Evolutionary conservation across 176 grass and related monocot genomes (phyloP).

Genomic region (Musa troglodytarum): DNA sequence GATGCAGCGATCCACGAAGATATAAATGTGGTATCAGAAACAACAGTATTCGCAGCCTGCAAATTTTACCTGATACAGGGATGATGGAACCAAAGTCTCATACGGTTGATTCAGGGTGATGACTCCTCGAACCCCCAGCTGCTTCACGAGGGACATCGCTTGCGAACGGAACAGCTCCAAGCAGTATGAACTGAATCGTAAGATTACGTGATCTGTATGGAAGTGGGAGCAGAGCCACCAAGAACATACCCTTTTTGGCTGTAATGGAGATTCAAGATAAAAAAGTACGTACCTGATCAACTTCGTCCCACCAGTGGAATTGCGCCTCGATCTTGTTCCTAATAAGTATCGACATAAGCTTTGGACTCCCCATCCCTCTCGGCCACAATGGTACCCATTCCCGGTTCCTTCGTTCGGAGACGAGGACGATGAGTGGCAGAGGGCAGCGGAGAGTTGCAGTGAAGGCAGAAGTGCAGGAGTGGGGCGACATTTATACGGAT

Average conservation of each 20-base stretch:
- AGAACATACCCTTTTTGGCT: background rate
- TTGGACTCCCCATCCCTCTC: no score
- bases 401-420: no score
- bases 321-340: background rate
- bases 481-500: no score
- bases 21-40: no score
- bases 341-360: background rate
- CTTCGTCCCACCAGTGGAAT: constrained; percentile 1
- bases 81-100: constrained; percentile 68
- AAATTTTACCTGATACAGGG: constrained; percentile 30
- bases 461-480: no score
- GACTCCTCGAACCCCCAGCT: constrained; percentile 63
- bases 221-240: background rate
- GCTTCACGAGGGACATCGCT: constrained; percentile 69
- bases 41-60: background rate
- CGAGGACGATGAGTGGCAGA: no score
- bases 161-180: constrained; percentile 77
- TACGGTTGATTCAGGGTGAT: constrained; percentile 78
- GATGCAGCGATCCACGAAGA: no score
- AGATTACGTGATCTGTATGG: background rate
- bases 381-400: no score
- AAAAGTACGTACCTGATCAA: background rate
- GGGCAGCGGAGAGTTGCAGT: no score
- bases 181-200: constrained; percentile 49
- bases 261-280: background rate